A percentile compares a stretch with the other conserved stretches of the same genome.
Evolutionary conservation across 2,329 filamentous ascomycete genomes (phyloP).

Genomic region (Hortaea werneckii): DNA sequence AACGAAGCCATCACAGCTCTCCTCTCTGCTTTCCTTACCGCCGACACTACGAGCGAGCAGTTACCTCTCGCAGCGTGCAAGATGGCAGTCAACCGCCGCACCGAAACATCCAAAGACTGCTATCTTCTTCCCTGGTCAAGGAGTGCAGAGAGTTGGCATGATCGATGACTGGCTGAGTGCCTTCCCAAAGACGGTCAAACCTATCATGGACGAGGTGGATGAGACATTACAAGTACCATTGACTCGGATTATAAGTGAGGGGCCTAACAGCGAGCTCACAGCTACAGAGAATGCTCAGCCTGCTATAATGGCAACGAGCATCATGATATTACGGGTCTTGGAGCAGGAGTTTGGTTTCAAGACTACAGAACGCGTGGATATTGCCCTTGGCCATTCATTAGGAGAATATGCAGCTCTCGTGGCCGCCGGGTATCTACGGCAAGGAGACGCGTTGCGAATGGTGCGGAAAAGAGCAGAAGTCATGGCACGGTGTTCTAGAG

Average conservation of each 20-base stretch:
- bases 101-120: slow-evolving; percentile 23
- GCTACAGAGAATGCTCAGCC: slow-evolving; percentile 83
- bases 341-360: slow-evolving; percentile 77
- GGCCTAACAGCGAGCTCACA: slow-evolving; percentile 67
- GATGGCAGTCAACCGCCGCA: slow-evolving; percentile 15
- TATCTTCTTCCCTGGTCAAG: slow-evolving; percentile 31
- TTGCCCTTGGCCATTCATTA: slow-evolving; percentile 80
- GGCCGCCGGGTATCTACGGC: slow-evolving; percentile 68
- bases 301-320: slow-evolving; percentile 89
- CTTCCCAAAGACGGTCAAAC: slow-evolving; percentile 66
- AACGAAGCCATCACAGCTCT: slow-evolving; percentile 1
- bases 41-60: slow-evolving; percentile 17
- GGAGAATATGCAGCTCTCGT: slow-evolving; percentile 90
- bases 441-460: slow-evolving; percentile 66
- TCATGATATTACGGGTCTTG: slow-evolving; percentile 78
- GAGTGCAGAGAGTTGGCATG: slow-evolving; percentile 29
- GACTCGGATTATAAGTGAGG: slow-evolving; percentile 66
- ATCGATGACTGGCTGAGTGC: slow-evolving; percentile 64
- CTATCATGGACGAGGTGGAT: slow-evolving; percentile 81
- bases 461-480: slow-evolving; percentile 68
- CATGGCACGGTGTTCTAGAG: slow-evolving; percentile 67
- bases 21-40: slow-evolving; percentile 16
- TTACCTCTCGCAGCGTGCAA: slow-evolving; percentile 11
- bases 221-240: slow-evolving; percentile 62
- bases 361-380: slow-evolving; percentile 60